These are phyloP conservation scores for Sindora glabra DNA, from an alignment of 306 rosid species.

Conservation along the genomic window DNA sequence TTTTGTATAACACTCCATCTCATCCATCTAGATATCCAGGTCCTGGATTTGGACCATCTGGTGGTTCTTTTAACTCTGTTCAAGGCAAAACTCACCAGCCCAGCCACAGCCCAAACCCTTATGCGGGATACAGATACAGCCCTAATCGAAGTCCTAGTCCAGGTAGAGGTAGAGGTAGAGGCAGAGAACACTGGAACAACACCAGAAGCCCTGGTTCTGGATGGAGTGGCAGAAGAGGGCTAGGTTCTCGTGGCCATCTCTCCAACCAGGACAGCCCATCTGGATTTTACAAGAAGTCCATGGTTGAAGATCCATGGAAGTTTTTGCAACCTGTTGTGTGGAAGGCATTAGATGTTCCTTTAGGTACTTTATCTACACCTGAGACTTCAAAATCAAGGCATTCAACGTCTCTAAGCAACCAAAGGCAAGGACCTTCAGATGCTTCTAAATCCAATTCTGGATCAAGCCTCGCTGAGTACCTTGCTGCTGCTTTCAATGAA, in stretches of 20 bases:
- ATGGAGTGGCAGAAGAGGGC: slow-evolving; percentile 41
- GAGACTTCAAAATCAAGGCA: slow-evolving; percentile 24
- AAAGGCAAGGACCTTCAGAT: slow-evolving; percentile 28
- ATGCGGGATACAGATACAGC: slow-evolving; percentile 33
- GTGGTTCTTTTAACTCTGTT: slow-evolving; percentile 20
- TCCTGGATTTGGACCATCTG: slow-evolving; percentile 38
- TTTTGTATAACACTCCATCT: slow-evolving; percentile 21
- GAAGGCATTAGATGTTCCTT: slow-evolving; percentile 17
- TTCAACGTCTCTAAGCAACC: slow-evolving; percentile 23
- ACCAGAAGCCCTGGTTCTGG: slow-evolving; percentile 34
- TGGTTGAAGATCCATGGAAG: slow-evolving; percentile 95
- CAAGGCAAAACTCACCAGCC: slow-evolving; percentile 29
- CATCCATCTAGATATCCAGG: slow-evolving; percentile 27
- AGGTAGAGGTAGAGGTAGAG: too few relatives aligned
- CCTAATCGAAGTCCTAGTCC: slow-evolving; percentile 30
- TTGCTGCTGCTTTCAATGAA: slow-evolving; percentile 72
- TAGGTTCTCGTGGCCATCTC: slow-evolving; percentile 29
- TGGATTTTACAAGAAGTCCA: slow-evolving; percentile 50
- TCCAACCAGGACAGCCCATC: slow-evolving; percentile 8
- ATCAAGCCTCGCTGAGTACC: slow-evolving; percentile 84
- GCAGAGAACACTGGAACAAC: slow-evolving; percentile 33
- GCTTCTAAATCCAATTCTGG: slow-evolving; percentile 34
- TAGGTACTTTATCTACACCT: background rate
- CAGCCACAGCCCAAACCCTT: slow-evolving; percentile 37
- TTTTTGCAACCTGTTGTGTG: slow-evolving; percentile 43